Conservation (phyloP, 2,329 filamentous ascomycete species). For the Beauveria pseudobassiana region DNA sequence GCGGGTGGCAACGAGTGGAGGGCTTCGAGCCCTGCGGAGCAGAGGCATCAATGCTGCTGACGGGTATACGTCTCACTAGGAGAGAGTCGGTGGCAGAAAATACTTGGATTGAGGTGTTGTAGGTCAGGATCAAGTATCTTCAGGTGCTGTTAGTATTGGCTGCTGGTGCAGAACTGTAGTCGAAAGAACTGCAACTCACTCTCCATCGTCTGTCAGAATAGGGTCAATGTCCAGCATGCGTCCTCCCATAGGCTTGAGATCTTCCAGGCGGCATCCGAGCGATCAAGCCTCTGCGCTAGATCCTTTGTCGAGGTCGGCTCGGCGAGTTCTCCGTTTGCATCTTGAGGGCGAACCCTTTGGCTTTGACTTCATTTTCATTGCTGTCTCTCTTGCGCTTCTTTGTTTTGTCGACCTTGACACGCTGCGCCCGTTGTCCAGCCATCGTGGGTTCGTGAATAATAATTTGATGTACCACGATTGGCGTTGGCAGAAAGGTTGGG, state of each 20-base stretch:
- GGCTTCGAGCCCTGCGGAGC: slow-evolving; percentile 18
- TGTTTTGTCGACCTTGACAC: slow-evolving; percentile 27
- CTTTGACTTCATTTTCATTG: slow-evolving; percentile 32
- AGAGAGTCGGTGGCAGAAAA: slow-evolving; percentile 78
- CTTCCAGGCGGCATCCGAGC: slow-evolving; percentile 42
- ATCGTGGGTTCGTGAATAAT: slow-evolving; percentile 19
- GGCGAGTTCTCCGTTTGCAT: slow-evolving; percentile 16
- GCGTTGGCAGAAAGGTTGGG: slow-evolving; percentile 3
- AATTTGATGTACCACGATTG: neutral
- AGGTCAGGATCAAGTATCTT: slow-evolving; percentile 68
- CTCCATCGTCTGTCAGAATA: slow-evolving; percentile 53
- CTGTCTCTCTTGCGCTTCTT: slow-evolving; percentile 42
- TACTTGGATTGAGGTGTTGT: slow-evolving; percentile 67
- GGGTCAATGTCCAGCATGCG: slow-evolving; percentile 59
- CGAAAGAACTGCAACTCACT: slow-evolving; percentile 33
- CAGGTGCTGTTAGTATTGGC: neutral
- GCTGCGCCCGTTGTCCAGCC: slow-evolving; percentile 26
- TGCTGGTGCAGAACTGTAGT: slow-evolving; percentile 15
- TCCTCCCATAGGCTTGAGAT: slow-evolving; percentile 57
- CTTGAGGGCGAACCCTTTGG: slow-evolving; percentile 33
- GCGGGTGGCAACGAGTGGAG: slow-evolving; percentile 34
- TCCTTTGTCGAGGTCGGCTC: slow-evolving; percentile 17
- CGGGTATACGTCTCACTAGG: slow-evolving; percentile 62
- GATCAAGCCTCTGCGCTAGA: slow-evolving; percentile 21
- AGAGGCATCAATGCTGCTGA: slow-evolving; percentile 27